Evolutionary conservation across 257 asterid species (phyloP), one percentile per base, ranked within the genome.

Genomic region (Gentiana straminea): DNA sequence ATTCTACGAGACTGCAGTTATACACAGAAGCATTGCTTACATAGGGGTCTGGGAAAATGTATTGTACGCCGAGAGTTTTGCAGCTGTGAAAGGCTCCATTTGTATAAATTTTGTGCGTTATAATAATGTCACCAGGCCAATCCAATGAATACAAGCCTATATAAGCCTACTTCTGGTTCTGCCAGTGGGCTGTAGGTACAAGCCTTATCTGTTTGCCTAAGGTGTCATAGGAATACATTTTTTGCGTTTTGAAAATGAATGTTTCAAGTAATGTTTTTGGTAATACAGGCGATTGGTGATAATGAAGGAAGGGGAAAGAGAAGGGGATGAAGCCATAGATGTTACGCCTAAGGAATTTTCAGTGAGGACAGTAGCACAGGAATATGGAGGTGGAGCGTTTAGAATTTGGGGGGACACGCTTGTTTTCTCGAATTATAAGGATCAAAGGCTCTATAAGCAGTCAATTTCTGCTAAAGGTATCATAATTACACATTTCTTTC

Each of bases 331-430:
- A 35, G 86, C 84, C 0, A 63, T 44, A 48, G 98, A 91, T 75
- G 61, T 91, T 61, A 84, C 86, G 4, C 84, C 94, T 8, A 77
- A 78, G 63, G 95, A 84, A 68, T 91, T 81, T 65, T 81, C 93
- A 1, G 94, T 87, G 61, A 87, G 98, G 80, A 79, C 96, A 10
- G 77, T 77, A 64, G 86, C 94, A 51, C 96, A 91, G 73, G 95
- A 84, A 59, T 91, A 85, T 61, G 98, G 98, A 58, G 98, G 98
- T 15, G 95, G 94, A 49, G 92, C 95, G 44, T 91, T 91, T 60
- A 59, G 72, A 59, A 77, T 90, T 66, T 64, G 66, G 10, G 92
- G 77, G 49, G 95, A 84, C 57, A 67, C 65, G 6, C 70, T 86
- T 54, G 66, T 84, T 63, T 91, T 87, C 73, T 84, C 98, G 47